Conservation (phyloP, 352 stramenopile species). For the Phytophthora pini region DNA sequence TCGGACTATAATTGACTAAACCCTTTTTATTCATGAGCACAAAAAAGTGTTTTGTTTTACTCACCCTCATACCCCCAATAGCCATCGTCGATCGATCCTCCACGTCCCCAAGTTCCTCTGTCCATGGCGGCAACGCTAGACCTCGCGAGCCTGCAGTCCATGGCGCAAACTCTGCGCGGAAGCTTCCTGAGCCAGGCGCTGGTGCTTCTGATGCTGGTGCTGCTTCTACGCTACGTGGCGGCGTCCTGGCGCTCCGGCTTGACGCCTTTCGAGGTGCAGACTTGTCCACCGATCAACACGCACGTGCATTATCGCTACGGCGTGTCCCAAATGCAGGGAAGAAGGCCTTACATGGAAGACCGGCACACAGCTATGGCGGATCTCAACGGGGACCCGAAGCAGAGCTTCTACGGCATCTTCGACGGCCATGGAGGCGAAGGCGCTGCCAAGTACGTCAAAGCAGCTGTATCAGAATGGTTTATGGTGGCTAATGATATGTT, state of each 20-base stretch:
- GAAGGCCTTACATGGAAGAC: constrained; percentile 93
- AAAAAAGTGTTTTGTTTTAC: no score
- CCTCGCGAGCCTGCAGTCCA: constrained; percentile 67
- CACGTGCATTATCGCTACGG: constrained; percentile 85
- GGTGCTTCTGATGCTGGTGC: constrained; percentile 58
- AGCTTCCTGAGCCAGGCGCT: constrained; percentile 76
- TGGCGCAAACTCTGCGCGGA: constrained; percentile 62
- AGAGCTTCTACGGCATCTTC: constrained; percentile 94
- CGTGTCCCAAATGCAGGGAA: constrained; percentile 83
- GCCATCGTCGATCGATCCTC: constrained; percentile 18
- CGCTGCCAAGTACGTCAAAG: constrained; percentile 78
- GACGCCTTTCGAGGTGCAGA: constrained; percentile 73
- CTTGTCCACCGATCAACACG: constrained; percentile 76
- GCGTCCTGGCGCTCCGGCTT: constrained; percentile 61
- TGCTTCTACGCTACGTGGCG: constrained; percentile 66
- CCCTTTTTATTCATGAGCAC: no score
- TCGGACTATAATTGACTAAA: constrained; percentile 1
- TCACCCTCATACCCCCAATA: neutral
- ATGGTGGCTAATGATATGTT: constrained; percentile 9
- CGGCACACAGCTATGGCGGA: constrained; percentile 78
- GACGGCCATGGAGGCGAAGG: constrained; percentile 92
- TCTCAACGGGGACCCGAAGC: constrained; percentile 79
- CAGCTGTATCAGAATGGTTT: neutral
- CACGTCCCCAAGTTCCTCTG: constrained; percentile 6
- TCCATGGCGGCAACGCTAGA: constrained; percentile 65